These are phyloP conservation scores for Deinandra increscens DNA, from an alignment of 129 eudicot species.

Conservation along the genomic window DNA sequence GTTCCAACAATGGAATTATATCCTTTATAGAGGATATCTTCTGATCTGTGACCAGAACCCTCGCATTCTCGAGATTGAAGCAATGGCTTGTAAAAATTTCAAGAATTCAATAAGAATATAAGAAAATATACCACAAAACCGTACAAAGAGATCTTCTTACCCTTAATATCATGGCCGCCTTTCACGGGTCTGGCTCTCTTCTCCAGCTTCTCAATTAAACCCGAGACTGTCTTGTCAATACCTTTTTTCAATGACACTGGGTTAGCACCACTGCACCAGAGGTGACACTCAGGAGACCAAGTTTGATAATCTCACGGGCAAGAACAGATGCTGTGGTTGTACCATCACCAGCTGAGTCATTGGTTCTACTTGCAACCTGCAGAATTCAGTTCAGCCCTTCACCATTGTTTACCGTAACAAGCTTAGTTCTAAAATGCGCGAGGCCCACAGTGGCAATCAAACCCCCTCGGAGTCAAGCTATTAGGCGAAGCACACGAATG, in stretches of 20 bases:
- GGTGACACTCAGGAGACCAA: slow-evolving; percentile 75
- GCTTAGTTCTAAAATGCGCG: no score
- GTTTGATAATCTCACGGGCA: slow-evolving; percentile 89
- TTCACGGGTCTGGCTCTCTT: slow-evolving; percentile 75
- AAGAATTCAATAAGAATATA: slow-evolving; percentile 2
- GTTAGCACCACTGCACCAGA: slow-evolving; percentile 96
- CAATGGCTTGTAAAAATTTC: slow-evolving; percentile 55
- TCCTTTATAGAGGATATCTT: slow-evolving; percentile 81
- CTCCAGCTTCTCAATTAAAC: slow-evolving; percentile 65
- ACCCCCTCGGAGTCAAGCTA: no score
- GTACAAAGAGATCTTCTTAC: slow-evolving; percentile 26
- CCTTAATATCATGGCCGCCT: slow-evolving; percentile 84
- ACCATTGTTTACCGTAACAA: slow-evolving; percentile 1
- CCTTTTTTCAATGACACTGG: slow-evolving; percentile 85
- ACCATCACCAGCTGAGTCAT: slow-evolving; percentile 96
- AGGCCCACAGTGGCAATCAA: no score
- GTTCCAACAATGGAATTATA: slow-evolving; percentile 77
- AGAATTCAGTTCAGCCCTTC: neutral
- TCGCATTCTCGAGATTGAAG: slow-evolving; percentile 81
- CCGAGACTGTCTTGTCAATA: slow-evolving; percentile 74
- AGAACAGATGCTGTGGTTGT: slow-evolving; percentile 90
- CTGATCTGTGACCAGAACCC: slow-evolving; percentile 84
- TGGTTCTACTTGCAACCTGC: slow-evolving; percentile 93
- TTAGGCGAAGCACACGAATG: no score
- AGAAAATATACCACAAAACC: neutral